Base-by-base conservation (phyloP, 768 basidiomycete genomes). In the Boletus subparvulus region DNA sequence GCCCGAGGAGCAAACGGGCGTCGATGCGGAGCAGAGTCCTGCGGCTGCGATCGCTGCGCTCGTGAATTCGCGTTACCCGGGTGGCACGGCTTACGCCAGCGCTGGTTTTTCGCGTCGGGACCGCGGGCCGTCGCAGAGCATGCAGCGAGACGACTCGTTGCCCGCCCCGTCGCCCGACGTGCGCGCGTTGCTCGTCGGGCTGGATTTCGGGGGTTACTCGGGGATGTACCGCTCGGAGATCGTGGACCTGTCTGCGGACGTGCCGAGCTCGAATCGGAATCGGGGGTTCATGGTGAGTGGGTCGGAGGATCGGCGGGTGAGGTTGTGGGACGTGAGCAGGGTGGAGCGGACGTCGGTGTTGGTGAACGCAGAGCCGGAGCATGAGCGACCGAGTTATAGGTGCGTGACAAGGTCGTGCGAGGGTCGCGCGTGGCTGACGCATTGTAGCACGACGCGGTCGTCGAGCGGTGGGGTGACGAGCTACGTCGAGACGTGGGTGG, bases 241-340 rank as follows among this genome's bases (percentile, higher is more conserved):
- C 52, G 77, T 74, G 40, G 79, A 80, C 41, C 59, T 78, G 37
- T 69, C 66, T 28, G 71, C 62, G 30, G 82, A 81, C 45, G 64
- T 74, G 24, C 71, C 69, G 36, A 65, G 69, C 13, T 71, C 76
- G 19, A 71, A 73, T n/a, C 74, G 79, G 21, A 73, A 76, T 33
- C 77, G 82, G 35, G 92, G 90, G 0, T 98, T 86, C 69, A 78
- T 96, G 71, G 73, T 98, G 30, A 93, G 83, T 24, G 96, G 92
- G 2, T 96, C 94, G 0, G 92, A 95, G 63, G 97, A 99, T 72
- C 81, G 88, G 47, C 87, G 86, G 62, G 79, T 99, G 40, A 80
- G 93, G 26, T 78, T 92, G 60, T 98, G 94, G 94, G 94, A 98
- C 71, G 69, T 97, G 55, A 83, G 77, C 9, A 83, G 80, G 62